phyloP scores from a whole-genome alignment of 2,329 filamentous ascomycete genomes.

The Ophiostoma ulmi region DNA sequence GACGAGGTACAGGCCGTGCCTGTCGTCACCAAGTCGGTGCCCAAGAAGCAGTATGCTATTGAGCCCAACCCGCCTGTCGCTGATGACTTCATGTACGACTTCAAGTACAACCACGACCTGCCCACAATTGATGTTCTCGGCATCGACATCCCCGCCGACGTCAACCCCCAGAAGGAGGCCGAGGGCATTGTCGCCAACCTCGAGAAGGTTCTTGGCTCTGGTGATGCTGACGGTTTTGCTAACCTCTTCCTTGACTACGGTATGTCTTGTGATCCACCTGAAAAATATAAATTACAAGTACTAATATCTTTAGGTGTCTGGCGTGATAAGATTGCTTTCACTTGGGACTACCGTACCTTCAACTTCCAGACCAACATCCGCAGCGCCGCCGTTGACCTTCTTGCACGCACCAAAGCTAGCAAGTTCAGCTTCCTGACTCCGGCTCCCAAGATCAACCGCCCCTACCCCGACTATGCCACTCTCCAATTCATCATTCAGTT shows the following conservation, averaged over 20 bases:
- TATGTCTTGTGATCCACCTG: neutral
- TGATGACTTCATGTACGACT: constrained; percentile 41
- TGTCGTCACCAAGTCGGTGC: constrained; percentile 12
- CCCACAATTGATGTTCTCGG: constrained; percentile 30
- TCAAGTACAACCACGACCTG: constrained; percentile 39
- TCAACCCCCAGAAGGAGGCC: constrained; percentile 19
- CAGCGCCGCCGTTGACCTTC: constrained; percentile 35
- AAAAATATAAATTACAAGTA: neutral
- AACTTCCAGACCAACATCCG: constrained; percentile 33
- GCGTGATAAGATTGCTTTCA: constrained; percentile 37
- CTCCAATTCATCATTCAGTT: constrained; percentile 34
- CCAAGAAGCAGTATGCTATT: constrained; percentile 21
- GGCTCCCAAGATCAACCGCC: constrained; percentile 28
- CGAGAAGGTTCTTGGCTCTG: constrained; percentile 7
- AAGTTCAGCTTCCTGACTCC: constrained; percentile 32
- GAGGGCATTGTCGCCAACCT: constrained; percentile 17
- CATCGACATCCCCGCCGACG: constrained; percentile 17
- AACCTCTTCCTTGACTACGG: neutral
- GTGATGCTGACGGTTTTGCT: constrained; percentile 32
- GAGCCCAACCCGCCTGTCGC: constrained; percentile 32
- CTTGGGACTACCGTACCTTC: constrained; percentile 37
- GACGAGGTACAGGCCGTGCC: constrained; percentile 17
- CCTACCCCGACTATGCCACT: constrained; percentile 32
- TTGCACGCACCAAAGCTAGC: constrained; percentile 31
- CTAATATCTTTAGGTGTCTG: constrained; percentile 29